A percentile compares a stretch with the other conserved stretches of the same genome.
Conservation (phyloP, 306 rosid species). For the Spatholobus suberectus region DNA sequence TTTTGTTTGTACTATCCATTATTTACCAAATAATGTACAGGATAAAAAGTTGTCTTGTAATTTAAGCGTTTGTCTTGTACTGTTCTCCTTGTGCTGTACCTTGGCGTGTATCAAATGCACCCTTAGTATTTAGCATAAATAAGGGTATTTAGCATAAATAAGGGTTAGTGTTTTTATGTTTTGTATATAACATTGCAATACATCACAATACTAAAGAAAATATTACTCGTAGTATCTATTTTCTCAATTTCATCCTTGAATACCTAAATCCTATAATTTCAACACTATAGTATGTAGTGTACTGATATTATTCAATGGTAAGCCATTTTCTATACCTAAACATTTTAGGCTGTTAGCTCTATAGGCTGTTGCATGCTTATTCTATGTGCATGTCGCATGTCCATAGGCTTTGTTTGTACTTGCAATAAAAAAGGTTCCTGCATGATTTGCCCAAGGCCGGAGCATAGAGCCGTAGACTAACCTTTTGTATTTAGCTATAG, state of each 20-base stretch:
- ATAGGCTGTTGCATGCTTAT: neutral
- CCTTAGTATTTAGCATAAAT: no score
- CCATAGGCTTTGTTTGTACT: neutral
- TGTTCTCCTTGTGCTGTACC: no score
- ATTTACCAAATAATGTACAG: no score
- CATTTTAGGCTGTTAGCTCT: neutral
- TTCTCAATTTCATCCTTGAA: neutral
- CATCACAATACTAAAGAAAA: neutral
- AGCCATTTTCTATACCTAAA: neutral
- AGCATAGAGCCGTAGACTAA: no score
- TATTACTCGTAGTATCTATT: neutral
- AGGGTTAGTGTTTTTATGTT: neutral
- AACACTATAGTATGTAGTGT: neutral
- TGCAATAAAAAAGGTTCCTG: neutral
- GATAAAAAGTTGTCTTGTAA: no score
- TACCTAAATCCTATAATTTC: neutral
- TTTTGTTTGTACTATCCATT: no score
- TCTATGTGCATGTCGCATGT: neutral
- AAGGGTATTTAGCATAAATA: neutral
- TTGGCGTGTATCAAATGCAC: no score
- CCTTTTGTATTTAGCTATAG: neutral
- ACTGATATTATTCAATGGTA: neutral
- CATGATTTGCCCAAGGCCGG: conserved; percentile 6
- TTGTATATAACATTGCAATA: neutral
- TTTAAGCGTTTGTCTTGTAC: no score